Evolutionary conservation across 257 asterid genomes (phyloP), one percentile per base, ranked within the genome.

Genomic region (Schizonepeta tenuifolia): DNA sequence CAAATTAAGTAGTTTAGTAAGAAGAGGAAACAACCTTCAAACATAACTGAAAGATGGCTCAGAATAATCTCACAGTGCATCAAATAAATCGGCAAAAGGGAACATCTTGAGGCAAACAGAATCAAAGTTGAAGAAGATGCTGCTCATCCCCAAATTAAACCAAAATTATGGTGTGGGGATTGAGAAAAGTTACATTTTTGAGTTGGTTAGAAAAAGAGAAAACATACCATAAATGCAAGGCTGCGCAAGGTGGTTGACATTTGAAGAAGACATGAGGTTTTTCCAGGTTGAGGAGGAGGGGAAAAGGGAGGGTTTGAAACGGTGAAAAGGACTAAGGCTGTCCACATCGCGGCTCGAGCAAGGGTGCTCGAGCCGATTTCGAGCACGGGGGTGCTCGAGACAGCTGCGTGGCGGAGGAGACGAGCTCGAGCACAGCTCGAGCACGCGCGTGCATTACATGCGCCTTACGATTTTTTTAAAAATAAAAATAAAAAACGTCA

Each of bases 181-280:
- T 49, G 20, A 54, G 46, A 47, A 47, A 61, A 63, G 50, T 24
- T n/a, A 4, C 64, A 38, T 50, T 13, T 31, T 13, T 31, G 8
- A 61, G 62, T 18, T 14, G 7, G 26, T 53, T 18, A 21, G 20
- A 21, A 20, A 41, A 41, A 3, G 6, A 12, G n/a, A 44, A 50
- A 4, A 9, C 13, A 13, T 47, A 59, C 74, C 74, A 55, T 69
- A 69, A 69, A 69, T 69, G 74, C 74, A 69, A 21, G 76, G 76
- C 62, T 71, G 76, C 7, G 69, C 46, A 7, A 71, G 70, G 62
- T 69, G 74, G 55, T 55, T 69, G 66, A 40, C 56, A 17, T 69
- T 55, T 24, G 74, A 69, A n/a, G 74, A 69, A 69, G 73, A 55
- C 74, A 69, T 69, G 44, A 22, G 40, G 22, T 6, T 26, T 66